A percentile compares a stretch with the other conserved stretches of the same genome.
Evolutionary conservation across 441 rosid genomes (phyloP).

Genomic region (Codiaeum variegatum): DNA sequence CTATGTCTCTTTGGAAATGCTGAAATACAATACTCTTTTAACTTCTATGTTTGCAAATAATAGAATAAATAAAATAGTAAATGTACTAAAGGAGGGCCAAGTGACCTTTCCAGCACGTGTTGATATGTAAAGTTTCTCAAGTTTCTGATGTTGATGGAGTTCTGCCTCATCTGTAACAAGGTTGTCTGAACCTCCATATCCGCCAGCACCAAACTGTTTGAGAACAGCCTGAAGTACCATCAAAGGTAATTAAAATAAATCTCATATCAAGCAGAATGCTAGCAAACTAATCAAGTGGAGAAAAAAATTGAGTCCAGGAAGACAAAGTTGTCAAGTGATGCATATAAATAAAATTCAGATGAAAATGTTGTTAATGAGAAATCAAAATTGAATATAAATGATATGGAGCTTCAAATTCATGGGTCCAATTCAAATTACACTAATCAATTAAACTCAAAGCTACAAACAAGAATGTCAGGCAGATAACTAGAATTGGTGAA

Average conservation of each 20-base stretch:
- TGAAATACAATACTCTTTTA: conserved; percentile 29
- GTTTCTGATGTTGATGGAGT: conserved; percentile 72
- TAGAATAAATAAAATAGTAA: not conserved
- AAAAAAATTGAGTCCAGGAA: conserved; percentile 6
- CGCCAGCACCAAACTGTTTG: conserved; percentile 86
- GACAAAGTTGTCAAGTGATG: conserved; percentile 8
- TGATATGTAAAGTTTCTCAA: conserved; percentile 88
- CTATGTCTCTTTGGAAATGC: conserved; percentile 90
- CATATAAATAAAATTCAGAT: not conserved
- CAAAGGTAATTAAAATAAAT: not conserved
- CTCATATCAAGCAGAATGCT: not conserved
- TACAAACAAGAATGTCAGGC: not conserved
- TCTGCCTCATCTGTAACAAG: conserved; percentile 71
- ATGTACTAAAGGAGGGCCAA: conserved; percentile 1
- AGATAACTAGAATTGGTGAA: not conserved
- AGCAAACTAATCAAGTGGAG: not conserved
- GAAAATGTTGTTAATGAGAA: not conserved
- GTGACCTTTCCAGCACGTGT: conserved; percentile 86
- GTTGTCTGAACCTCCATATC: conserved; percentile 74
- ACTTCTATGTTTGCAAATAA: conserved; percentile 1
- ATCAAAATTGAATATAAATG: not conserved
- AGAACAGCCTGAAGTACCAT: conserved; percentile 62
- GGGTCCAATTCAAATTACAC: not conserved
- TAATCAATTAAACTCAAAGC: not conserved
- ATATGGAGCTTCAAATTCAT: not conserved